Conservation (phyloP, 352 stramenopile species). For the Pythium phragmitis region DNA sequence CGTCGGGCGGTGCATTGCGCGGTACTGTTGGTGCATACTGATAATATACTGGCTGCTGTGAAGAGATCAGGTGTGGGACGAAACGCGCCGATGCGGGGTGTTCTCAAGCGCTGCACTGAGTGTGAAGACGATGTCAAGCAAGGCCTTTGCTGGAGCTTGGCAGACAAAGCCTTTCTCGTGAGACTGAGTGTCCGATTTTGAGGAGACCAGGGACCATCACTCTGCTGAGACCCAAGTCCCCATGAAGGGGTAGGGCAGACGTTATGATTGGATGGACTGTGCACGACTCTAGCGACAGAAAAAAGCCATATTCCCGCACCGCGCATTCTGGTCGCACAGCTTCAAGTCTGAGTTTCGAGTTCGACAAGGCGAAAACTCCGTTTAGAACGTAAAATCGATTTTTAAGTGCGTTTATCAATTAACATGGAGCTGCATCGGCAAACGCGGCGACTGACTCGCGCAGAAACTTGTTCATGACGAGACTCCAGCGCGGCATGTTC, state of each 20-base stretch:
- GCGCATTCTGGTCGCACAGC: background rate
- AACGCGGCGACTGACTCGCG: slow-evolving; percentile 8
- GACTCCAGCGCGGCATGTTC: slow-evolving; percentile 16
- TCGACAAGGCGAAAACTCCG: no score
- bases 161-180: background rate
- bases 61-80: background rate
- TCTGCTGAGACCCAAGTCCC: slow-evolving; percentile 6
- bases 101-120: background rate
- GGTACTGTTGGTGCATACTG: slow-evolving; percentile 12
- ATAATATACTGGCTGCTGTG: background rate
- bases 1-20: slow-evolving; percentile 7
- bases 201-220: slow-evolving; percentile 1
- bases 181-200: background rate
- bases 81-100: background rate
- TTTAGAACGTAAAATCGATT: no score
- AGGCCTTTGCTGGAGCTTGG: background rate
- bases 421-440: background rate
- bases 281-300: background rate
- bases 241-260: background rate
- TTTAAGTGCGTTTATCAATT: background rate
- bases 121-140: background rate
- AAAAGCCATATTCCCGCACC: background rate
- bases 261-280: background rate
- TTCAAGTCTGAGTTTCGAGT: slow-evolving; percentile 1
- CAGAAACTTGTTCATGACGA: slow-evolving; percentile 19